A percentile compares a stretch with the other conserved stretches of the same genome.
phyloP scores from a whole-genome alignment of 768 basidiomycete species.

The Coprinopsis cinerea region DNA sequence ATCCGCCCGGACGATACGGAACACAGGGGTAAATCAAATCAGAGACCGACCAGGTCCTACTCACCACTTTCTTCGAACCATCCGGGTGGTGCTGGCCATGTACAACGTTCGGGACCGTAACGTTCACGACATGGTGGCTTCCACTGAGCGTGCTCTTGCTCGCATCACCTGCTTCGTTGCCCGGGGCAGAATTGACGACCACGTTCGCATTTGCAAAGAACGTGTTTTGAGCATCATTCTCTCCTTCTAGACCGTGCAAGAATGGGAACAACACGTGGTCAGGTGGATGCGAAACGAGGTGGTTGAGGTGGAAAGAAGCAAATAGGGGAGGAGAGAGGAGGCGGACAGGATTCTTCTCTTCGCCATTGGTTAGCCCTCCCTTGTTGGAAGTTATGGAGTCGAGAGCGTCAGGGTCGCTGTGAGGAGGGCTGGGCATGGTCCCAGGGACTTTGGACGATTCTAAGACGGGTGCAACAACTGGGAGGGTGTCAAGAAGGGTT shows the following conservation, averaged over 20 bases:
- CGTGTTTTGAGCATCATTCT: constrained; percentile 70
- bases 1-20: neutral
- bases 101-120: constrained; percentile 6
- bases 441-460: constrained; percentile 3
- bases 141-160: neutral
- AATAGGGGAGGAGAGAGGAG: constrained; percentile 42
- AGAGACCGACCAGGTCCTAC: neutral
- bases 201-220: constrained; percentile 56
- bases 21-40: neutral
- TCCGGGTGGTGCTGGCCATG: neutral
- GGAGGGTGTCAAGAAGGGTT: constrained; percentile 19
- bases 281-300: constrained; percentile 65
- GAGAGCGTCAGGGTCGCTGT: too few relatives aligned
- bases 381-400: neutral
- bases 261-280: constrained; percentile 86
- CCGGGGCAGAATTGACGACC: constrained; percentile 13
- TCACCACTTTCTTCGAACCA: neutral
- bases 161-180: constrained; percentile 8
- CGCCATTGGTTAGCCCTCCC: neutral
- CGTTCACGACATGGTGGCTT: constrained; percentile 8
- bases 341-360: constrained; percentile 20
- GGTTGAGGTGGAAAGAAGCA: constrained; percentile 53
- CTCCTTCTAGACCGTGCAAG: constrained; percentile 80
- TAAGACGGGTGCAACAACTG: constrained; percentile 8
- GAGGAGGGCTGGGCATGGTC: too few relatives aligned